These are phyloP conservation scores for Beauveria rudraprayagi DNA, from an alignment of 2,329 filamentous ascomycete genomes.

Conservation along the genomic window DNA sequence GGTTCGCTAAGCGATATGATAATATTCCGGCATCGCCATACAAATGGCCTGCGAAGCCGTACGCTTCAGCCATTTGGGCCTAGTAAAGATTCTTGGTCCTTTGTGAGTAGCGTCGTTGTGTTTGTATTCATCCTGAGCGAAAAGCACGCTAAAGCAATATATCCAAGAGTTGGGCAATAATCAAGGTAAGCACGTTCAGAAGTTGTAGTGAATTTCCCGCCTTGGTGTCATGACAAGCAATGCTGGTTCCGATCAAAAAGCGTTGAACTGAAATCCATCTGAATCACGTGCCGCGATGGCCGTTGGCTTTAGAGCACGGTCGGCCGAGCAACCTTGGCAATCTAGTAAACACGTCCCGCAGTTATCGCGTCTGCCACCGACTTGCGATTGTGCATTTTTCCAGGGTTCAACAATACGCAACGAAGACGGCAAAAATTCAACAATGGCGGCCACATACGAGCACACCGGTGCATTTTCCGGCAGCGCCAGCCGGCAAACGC, in stretches of 20 bases:
- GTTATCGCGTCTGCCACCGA: neutral
- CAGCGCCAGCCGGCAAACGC: slow-evolving; percentile 49
- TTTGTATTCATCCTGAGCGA: slow-evolving; percentile 26
- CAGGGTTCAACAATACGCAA: neutral
- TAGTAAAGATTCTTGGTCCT: slow-evolving; percentile 23
- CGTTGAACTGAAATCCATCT: slow-evolving; percentile 1
- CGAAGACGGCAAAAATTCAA: slow-evolving; percentile 7
- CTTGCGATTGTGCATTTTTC: neutral
- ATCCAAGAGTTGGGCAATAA: neutral
- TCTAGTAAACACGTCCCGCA: slow-evolving; percentile 11
- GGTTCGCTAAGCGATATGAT: slow-evolving; percentile 21
- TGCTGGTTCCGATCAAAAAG: neutral
- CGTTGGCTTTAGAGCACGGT: slow-evolving; percentile 3
- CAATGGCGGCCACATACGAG: slow-evolving; percentile 57
- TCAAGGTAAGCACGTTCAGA: neutral
- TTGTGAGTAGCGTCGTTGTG: slow-evolving; percentile 18
- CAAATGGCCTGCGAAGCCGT: slow-evolving; percentile 23
- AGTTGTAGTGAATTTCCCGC: neutral
- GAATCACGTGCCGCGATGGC: slow-evolving; percentile 8
- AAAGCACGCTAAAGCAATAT: neutral
- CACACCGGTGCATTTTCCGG: slow-evolving; percentile 59
- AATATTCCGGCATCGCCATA: slow-evolving; percentile 27
- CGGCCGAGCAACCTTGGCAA: slow-evolving; percentile 24
- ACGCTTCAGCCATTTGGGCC: slow-evolving; percentile 30
- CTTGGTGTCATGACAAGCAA: neutral